Evolutionary conservation across 75 land plant species (phyloP), one percentile per base, ranked within the genome.

Genomic region (Picea sitchensis): DNA sequence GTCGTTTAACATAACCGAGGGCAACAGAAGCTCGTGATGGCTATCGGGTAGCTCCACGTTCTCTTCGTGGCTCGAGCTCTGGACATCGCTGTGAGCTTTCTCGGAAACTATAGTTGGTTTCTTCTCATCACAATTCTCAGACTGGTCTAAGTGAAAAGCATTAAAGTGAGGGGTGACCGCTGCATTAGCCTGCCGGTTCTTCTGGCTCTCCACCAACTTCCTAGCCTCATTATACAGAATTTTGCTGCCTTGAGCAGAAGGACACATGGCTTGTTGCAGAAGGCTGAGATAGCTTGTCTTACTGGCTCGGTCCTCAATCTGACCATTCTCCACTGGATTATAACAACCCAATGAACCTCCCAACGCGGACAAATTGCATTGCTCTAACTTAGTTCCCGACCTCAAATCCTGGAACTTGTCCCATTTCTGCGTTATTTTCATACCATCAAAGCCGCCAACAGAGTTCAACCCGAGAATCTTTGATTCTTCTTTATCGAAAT

Each of bases 261-360:
- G 73, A 38, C 73, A 69, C 73, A 69, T 69, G 47, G 73, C 73
- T 34, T 69, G 73, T 15, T 71, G 74, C 21, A 71, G 56, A 9
- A 71, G 74, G 1, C 26, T 3, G 0, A 71, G 12, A 17, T 71
- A 71, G 26, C 74, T 71, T 13, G 74, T 71, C 12, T 51, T 51
- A 51, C 1, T 51, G 11, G 12, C 56, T 44, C 67, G 21, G 11
- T 64, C 36, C 36, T 64, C 67, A 4, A 4, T 41, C 44, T 41
- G 44, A 41, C 44, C 44, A 11, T 51, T 51, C 32, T 64, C 67
- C 31, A 64, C 2, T 26, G 67, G 31, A 64, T 3, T n/a, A 14
- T 26, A 64, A 64, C 2, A 14, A 11, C 34, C 18, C 2, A 31
- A 15, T 0, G 38, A 67, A 14, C 2, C 32, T 4, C 20, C 36